Evolutionary conservation across 1,139 yeast species (phyloP), one percentile per base, ranked within the genome.

Genomic region (Hyphopichia buzzinii): DNA sequence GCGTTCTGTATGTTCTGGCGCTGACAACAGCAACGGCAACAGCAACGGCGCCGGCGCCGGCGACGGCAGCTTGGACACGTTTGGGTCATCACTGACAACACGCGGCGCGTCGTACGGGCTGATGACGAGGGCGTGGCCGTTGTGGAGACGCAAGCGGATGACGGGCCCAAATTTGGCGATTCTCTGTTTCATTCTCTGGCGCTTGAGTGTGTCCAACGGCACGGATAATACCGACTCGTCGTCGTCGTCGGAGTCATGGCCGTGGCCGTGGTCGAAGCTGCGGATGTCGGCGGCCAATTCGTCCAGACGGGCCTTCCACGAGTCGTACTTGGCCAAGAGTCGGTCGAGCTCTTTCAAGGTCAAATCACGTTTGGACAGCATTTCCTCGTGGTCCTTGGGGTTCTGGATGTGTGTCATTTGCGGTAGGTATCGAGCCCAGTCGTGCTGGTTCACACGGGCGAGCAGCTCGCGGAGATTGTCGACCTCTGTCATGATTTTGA

Each of bases 381-480:
- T 50, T 46, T 84, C 94, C 2, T 57, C 56, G 3, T 42, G 48
- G 49, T 81, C 75, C 17, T 54, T 54, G 0, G 61, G 46, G 50
- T 84, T 69, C 8, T 69, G 62, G 13, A 84, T 64, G n/a, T 64
- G 61, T 0, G 88, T 81, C 26, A 83, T 72, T 3, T 59, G 55
- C 1, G 77, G 74, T 4, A 85, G 62, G 15, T 68, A 62, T 17
- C 63, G 59, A 3, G 55, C 49, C 94, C 94, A 84, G 42, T 74
- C 79, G 15, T 71, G 63, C 41, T 76, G 78, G 19, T 62, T 51
- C 15, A 84, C 64, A 19, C 65, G 62, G 31, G 57, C 69, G 44
- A 59, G 64, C 57, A 74, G 81, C 30, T 57, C 51, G 34, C 57
- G 67, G 51, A 75, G 66, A 42, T 64, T 72, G 48, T 70, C 83